phyloP scores from a whole-genome alignment of 495 filamentous ascomycete genomes.

The Astrocystis sublimbata region DNA sequence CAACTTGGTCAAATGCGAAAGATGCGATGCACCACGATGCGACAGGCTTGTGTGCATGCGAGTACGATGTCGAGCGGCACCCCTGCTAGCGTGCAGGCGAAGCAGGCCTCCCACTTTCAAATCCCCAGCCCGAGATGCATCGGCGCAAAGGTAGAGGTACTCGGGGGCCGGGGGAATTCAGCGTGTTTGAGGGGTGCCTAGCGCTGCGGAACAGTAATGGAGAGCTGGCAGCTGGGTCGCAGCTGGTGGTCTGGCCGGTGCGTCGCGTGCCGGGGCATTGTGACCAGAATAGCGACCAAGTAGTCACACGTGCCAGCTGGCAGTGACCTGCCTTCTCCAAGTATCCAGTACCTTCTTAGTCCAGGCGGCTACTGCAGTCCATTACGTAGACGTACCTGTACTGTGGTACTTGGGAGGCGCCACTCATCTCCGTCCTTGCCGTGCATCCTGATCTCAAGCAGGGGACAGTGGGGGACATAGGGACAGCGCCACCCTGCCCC shows the following conservation, averaged over 20 bases:
- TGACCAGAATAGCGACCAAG: background rate
- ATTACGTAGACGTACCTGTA: background rate
- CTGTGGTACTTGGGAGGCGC: background rate
- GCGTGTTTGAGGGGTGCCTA: background rate
- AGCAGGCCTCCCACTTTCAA: background rate
- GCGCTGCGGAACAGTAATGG: background rate
- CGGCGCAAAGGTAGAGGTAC: too few relatives aligned
- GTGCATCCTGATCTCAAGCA: background rate
- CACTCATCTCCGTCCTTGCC: background rate
- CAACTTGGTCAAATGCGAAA: background rate
- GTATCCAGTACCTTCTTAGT: background rate
- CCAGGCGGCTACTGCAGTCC: background rate
- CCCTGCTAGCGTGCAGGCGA: background rate
- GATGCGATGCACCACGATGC: background rate
- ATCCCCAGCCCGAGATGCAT: background rate
- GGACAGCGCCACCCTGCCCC: constrained; percentile 8
- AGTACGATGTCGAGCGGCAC: background rate
- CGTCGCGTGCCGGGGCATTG: background rate
- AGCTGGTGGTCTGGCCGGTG: too few relatives aligned
- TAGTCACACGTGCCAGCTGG: background rate
- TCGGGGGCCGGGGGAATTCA: background rate
- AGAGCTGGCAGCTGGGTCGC: background rate
- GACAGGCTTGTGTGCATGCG: too few relatives aligned
- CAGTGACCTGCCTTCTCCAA: background rate
- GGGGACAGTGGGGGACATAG: background rate